Percentiles rank a stretch among this genome's conserved stretches.
Evolutionary conservation across 106 monocot species (phyloP).

Genomic region (Cymbidium sinense): DNA sequence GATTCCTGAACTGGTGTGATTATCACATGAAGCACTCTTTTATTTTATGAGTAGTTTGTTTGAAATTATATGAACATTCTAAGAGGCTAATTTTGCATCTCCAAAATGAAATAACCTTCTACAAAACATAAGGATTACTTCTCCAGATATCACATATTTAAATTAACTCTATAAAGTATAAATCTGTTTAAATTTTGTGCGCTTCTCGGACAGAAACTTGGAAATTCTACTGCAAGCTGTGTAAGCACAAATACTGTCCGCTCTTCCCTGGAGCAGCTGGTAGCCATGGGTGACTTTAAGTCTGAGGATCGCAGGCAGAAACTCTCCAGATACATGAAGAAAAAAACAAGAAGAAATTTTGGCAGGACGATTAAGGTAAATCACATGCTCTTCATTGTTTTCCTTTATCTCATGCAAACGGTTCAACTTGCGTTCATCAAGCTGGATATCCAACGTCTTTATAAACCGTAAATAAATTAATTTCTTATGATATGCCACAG

Average conservation of each 20-base stretch:
- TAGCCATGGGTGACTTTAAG: slow-evolving; percentile 17
- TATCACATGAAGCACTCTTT: no score
- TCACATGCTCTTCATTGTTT: not conserved
- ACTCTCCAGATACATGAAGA: slow-evolving; percentile 60
- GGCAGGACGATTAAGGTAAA: slow-evolving; percentile 64
- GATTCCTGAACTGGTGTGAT: no score
- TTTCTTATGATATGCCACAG: no score
- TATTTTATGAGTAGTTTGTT: no score
- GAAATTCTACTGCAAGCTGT: not conserved
- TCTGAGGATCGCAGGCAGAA: slow-evolving; percentile 42
- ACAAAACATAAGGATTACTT: slow-evolving; percentile 6
- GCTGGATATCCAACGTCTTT: not conserved
- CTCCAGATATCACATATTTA: slow-evolving; percentile 8
- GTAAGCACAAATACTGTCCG: not conserved
- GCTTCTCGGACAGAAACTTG: slow-evolving; percentile 27
- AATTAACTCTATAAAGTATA: not conserved
- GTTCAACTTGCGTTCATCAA: not conserved
- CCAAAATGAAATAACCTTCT: no score
- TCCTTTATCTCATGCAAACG: not conserved
- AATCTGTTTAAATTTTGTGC: slow-evolving; percentile 7
- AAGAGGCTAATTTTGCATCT: no score
- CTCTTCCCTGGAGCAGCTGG: slow-evolving; percentile 13
- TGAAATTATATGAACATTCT: no score
- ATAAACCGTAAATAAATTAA: no score
- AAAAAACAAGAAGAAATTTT: slow-evolving; percentile 55